Percentiles rank a stretch among this genome's conserved stretches.
Evolutionary conservation across 1,139 yeast species (phyloP).

Genomic region (Hansenula sp.): DNA sequence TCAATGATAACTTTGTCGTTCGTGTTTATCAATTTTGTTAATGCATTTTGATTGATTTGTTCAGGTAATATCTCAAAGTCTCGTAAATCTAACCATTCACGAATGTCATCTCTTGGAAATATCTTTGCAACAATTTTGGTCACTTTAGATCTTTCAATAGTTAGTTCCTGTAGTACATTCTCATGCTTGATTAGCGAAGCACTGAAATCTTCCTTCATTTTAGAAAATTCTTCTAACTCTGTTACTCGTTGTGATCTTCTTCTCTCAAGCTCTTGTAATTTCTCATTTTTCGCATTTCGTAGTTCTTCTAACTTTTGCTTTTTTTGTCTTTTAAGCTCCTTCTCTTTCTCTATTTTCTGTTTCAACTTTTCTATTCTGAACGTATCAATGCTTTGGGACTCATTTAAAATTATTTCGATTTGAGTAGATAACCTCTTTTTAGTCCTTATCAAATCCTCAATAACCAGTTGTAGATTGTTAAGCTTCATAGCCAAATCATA

Average conservation of each 20-base stretch:
- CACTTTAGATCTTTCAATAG: conserved; percentile 14
- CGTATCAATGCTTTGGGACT: conserved; percentile 1
- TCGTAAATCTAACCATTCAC: conserved; percentile 13
- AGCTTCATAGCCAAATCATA: conserved; percentile 43
- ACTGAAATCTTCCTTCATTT: conserved; percentile 13
- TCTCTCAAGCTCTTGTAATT: conserved; percentile 4
- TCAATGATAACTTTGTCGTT: conserved; percentile 24
- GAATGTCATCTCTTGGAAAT: conserved; percentile 17
- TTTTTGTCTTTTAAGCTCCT: conserved; percentile 1
- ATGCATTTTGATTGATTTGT: conserved; percentile 9
- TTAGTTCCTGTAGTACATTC: conserved; percentile 17
- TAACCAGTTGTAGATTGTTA: conserved; percentile 37
- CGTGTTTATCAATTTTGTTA: conserved; percentile 16
- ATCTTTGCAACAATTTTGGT: conserved; percentile 9
- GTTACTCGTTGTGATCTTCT: neutral
- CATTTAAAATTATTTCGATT: conserved; percentile 8
- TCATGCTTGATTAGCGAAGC: conserved; percentile 10
- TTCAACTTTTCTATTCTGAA: conserved; percentile 7
- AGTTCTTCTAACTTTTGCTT: conserved; percentile 11
- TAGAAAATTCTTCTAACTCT: conserved; percentile 4
- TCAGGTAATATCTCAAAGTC: conserved; percentile 17
- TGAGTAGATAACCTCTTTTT: conserved; percentile 17
- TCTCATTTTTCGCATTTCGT: conserved; percentile 5
- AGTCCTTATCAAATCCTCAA: conserved; percentile 31
- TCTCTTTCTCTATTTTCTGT: conserved; percentile 5